These are phyloP conservation scores for Penicillium polonicum DNA, from an alignment of 2,329 filamentous ascomycete species.

Conservation along the genomic window DNA sequence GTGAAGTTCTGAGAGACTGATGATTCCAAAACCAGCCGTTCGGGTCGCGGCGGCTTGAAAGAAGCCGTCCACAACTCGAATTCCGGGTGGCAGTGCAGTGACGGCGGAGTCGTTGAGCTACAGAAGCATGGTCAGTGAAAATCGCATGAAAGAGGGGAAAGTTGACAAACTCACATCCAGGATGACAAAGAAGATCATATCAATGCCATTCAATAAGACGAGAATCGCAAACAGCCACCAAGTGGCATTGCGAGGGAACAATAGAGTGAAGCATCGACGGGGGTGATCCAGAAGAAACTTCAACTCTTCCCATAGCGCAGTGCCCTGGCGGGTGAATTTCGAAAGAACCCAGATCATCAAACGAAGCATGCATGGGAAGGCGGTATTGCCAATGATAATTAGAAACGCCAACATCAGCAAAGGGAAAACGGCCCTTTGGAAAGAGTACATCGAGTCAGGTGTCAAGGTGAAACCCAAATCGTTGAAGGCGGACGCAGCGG, in stretches of 20 bases:
- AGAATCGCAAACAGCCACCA: slow-evolving; percentile 96
- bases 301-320: slow-evolving; percentile 82
- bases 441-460: slow-evolving; percentile 89
- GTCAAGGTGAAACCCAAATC: slow-evolving; percentile 93
- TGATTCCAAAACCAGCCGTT: slow-evolving; percentile 83
- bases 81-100: slow-evolving; percentile 65
- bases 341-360: slow-evolving; percentile 85
- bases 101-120: slow-evolving; percentile 72
- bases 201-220: slow-evolving; percentile 75
- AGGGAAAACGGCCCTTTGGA: slow-evolving; percentile 72
- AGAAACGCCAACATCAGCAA: slow-evolving; percentile 78
- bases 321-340: slow-evolving; percentile 62
- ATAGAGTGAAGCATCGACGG: slow-evolving; percentile 88
- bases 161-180: slow-evolving; percentile 67
- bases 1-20: slow-evolving; percentile 75
- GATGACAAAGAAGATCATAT: slow-evolving; percentile 87
- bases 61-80: slow-evolving; percentile 77
- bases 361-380: slow-evolving; percentile 90
- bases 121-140: slow-evolving; percentile 15
- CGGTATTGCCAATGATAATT: slow-evolving; percentile 92
- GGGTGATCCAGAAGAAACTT: slow-evolving; percentile 91
- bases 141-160: not conserved
- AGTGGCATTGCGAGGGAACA: slow-evolving; percentile 85
- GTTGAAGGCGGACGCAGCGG: slow-evolving; percentile 82
- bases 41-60: slow-evolving; percentile 89